phyloP scores from a whole-genome alignment of 2,329 filamentous ascomycete genomes.

The Talaromyces sp. region DNA sequence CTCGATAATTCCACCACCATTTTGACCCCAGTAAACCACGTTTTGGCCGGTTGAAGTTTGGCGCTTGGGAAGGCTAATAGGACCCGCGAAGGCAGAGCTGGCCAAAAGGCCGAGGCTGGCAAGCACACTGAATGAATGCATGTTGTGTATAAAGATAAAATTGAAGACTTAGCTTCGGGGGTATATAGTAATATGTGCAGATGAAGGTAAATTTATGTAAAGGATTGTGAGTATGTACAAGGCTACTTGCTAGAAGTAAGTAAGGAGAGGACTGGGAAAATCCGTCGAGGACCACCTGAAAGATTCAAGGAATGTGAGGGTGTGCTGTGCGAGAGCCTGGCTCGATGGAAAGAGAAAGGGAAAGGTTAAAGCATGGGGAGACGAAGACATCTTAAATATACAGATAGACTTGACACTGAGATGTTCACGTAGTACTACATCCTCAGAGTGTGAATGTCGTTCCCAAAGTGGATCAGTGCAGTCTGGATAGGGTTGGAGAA shows the following conservation, averaged over 20 bases:
- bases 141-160: not conserved
- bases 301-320: slow-evolving; percentile 13
- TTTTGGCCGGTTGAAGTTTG: slow-evolving; percentile 8
- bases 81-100: slow-evolving; percentile 9
- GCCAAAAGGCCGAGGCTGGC: slow-evolving; percentile 12
- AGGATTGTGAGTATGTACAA: slow-evolving; percentile 11
- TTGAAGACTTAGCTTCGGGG: not conserved
- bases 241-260: not conserved
- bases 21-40: slow-evolving; percentile 20
- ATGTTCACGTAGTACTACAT: not conserved
- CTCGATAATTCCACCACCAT: slow-evolving; percentile 18
- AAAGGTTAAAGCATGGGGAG: not conserved
- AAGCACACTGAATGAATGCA: slow-evolving; percentile 14
- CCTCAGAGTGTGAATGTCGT: not conserved
- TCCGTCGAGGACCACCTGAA: slow-evolving; percentile 16
- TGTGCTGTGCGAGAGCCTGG: slow-evolving; percentile 10
- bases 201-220: slow-evolving; percentile 4
- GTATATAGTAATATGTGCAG: slow-evolving; percentile 12
- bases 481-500: not conserved
- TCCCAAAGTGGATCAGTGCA: slow-evolving; percentile 3
- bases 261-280: slow-evolving; percentile 13
- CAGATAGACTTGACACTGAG: not conserved
- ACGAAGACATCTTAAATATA: not conserved
- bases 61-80: slow-evolving; percentile 13
- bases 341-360: not conserved